Base-by-base conservation (phyloP, 1,284 basidiomycete genomes). In the Anthracocystis walkeri region DNA sequence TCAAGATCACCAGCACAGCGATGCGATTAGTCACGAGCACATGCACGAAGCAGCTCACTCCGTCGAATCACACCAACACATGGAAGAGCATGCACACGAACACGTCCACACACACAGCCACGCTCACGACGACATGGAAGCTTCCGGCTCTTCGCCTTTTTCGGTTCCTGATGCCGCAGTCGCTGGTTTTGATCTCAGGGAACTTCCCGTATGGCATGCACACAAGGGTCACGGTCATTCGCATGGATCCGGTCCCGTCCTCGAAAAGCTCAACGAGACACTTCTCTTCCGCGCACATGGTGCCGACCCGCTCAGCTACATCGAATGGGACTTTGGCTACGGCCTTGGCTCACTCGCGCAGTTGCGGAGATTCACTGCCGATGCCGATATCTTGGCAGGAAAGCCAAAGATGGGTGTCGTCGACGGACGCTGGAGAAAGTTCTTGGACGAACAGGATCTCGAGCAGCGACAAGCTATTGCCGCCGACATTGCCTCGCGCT, bases 261-360 rank as follows among this genome's bases (percentile, higher is more conserved):
- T 53, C 48, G 46, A 63, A 16, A 35, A 66, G 38, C 65, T 84
- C 44, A 82, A 84, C 62, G 82, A 84, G 58, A 79, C 80, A 8
- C 49, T 49, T 2, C 65, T 84, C 33, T 79, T 82, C 58, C 53
- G 63, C 7, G 51, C 69, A n/a, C 79, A 82, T 53, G 82, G 82
- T 25, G 73, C 82, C 10, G 79, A 80, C 20, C 80, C 82, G n/a
- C 78, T 84, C 41, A 82, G 79, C 70, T 83, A 84, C 59, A 60
- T 83, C 38, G 82, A 84, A 49, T 84, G 82, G 82, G 82, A 84
- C 73, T 82, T 70, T 63, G 74, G 21, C 29, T 72, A 62, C 41
- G 80, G 78, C 11, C 45, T 77, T 11, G 82, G 81, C 21, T 49
- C 65, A 5, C 38, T 63, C 12, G 40, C 46, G 1, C 61, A 75